These are phyloP conservation scores for Echites panduratus DNA, from an alignment of 257 asterid species.

Conservation along the genomic window DNA sequence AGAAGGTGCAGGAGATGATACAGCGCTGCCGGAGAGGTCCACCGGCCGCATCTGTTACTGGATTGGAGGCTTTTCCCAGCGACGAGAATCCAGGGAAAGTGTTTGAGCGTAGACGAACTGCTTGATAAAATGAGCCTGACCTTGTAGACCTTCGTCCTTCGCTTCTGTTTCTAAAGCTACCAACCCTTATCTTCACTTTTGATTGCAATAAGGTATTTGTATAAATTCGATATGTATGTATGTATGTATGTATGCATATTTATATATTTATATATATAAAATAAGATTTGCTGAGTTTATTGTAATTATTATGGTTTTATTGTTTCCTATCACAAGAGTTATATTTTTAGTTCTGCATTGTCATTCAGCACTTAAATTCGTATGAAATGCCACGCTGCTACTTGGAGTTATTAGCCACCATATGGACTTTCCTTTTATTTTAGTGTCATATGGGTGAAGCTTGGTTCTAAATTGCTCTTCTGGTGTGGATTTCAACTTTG, in stretches of 20 bases:
- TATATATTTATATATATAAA: no score
- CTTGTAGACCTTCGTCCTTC: background rate
- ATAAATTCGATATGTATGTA: background rate
- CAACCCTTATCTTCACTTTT: background rate
- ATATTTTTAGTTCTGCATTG: background rate
- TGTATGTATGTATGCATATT: no score
- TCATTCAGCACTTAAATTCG: background rate
- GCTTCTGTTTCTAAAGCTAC: background rate
- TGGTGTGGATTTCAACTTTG: background rate
- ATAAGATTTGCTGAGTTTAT: background rate
- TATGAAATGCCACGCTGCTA: background rate
- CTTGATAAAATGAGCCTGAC: slow-evolving; percentile 26
- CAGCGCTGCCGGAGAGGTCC: slow-evolving; percentile 96
- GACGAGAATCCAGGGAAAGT: slow-evolving; percentile 66
- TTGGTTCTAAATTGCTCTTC: background rate
- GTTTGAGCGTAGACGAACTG: slow-evolving; percentile 70
- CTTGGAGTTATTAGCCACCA: background rate
- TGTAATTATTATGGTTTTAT: background rate
- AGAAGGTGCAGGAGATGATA: slow-evolving; percentile 84
- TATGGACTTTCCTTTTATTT: background rate
- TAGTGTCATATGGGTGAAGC: background rate
- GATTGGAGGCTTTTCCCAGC: slow-evolving; percentile 49
- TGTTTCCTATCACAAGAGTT: background rate
- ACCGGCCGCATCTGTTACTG: slow-evolving; percentile 71
- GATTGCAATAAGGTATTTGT: background rate